phyloP scores from a whole-genome alignment of 495 filamentous ascomycete species.

The Xylaria flabelliformis region DNA sequence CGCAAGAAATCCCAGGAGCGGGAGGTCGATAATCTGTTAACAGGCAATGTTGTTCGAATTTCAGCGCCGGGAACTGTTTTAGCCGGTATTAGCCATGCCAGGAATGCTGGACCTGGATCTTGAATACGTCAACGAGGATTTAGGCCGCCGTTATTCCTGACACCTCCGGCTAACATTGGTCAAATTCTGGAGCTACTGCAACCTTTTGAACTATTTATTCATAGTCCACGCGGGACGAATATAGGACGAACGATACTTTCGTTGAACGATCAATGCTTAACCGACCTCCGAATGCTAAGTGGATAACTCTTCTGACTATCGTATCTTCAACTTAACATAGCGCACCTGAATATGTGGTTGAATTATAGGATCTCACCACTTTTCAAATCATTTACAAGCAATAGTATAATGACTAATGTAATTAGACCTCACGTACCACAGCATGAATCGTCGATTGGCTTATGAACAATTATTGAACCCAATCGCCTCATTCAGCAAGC shows the following conservation, averaged over 20 bases:
- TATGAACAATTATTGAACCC: background rate
- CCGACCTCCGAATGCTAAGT: background rate
- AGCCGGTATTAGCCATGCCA: constrained; percentile 19
- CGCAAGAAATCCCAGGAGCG: constrained; percentile 3
- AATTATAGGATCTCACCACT: background rate
- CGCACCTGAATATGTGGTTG: background rate
- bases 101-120: background rate
- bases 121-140: constrained; percentile 2
- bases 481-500: constrained; percentile 13
- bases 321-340: background rate
- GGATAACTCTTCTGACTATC: background rate
- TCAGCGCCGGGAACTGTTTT: constrained; percentile 12
- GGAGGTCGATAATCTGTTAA: background rate
- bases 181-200: constrained; percentile 8
- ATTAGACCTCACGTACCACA: background rate
- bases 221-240: background rate
- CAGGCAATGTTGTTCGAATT: constrained; percentile 9
- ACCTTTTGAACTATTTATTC: background rate
- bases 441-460: background rate
- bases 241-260: background rate
- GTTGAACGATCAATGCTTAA: constrained; percentile 1
- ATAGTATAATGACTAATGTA: background rate
- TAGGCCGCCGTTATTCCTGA: background rate
- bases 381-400: background rate
- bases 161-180: background rate